A percentile compares a stretch with the other conserved stretches of the same genome.
phyloP scores from a whole-genome alignment of 352 stramenopile genomes.

The Phytophthora macrochlamydospora region DNA sequence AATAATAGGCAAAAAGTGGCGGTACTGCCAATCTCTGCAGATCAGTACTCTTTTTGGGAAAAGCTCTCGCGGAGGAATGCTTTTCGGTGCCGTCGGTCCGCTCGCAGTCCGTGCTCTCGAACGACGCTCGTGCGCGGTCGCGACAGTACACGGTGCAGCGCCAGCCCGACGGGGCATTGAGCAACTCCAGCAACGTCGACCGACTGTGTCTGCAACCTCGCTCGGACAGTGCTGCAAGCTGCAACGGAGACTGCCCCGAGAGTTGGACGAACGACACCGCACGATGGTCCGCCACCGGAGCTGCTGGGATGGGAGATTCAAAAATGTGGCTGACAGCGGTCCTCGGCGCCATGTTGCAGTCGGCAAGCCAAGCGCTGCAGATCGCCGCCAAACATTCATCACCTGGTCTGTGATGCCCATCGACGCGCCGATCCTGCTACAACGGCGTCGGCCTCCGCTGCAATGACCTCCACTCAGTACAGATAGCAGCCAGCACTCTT shows the following conservation, averaged over 20 bases:
- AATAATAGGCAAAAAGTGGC: too few relatives aligned
- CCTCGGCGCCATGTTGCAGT: too few relatives aligned
- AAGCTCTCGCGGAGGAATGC: background rate
- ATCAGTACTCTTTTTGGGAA: background rate
- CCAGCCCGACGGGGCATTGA: slow-evolving; percentile 25
- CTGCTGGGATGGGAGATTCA: background rate
- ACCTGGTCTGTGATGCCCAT: background rate
- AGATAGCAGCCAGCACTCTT: background rate
- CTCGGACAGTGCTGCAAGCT: background rate
- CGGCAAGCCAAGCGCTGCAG: background rate
- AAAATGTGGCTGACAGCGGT: background rate
- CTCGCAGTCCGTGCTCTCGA: slow-evolving; percentile 25
- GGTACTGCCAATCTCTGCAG: too few relatives aligned
- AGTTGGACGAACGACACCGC: background rate
- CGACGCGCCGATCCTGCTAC: background rate
- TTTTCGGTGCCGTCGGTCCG: slow-evolving; percentile 9
- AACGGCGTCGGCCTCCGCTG: background rate
- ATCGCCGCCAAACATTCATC: background rate
- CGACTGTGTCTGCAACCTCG: background rate
- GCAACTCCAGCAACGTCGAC: background rate
- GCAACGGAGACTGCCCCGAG: background rate
- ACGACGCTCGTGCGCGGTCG: slow-evolving; percentile 1
- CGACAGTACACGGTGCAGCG: slow-evolving; percentile 35
- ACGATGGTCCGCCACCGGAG: background rate
- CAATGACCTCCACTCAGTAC: background rate